Evolutionary conservation across 2,329 filamentous ascomycete genomes (phyloP), one percentile per base, ranked within the genome.

Genomic region (Penicillium sclerotigenum): DNA sequence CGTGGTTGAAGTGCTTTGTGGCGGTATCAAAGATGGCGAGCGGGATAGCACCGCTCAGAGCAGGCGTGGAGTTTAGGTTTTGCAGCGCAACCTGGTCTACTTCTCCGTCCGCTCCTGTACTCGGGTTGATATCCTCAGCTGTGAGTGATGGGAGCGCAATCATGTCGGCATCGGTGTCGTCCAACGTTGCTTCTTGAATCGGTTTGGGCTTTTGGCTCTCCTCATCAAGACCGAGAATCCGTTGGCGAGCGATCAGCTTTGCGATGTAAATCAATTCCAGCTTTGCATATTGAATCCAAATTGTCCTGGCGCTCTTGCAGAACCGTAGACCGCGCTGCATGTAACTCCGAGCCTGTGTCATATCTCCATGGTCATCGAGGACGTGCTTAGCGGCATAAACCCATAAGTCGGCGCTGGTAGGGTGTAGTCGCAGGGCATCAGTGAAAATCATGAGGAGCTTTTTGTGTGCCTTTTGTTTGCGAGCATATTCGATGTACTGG

Each of bases 211-310:
- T 60, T 69, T 76, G 63, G 71, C 71, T 50, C 41, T 57, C 52
- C 46, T 73, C 66, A 61, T 87, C 84, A 55, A 89, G 71, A 4
- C 86, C 87, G 54, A 90, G 70, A 52, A 89, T 83, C 64, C 81
- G 81, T 73, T 87, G 86, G 71, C 91, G 84, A 58, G 84, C 85
- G 56, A 89, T 86, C 68, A 97, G 85, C 76, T 89, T 91, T 49
- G 83, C 85, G 54, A 97, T 80, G 80, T 96, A 97, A 60, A 94
- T 87, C 85, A 96, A 91, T 79, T 99, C 94, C 68, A 93, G 82
- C 69, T 89, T 87, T 9, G 89, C 88, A 71, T 97, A 97, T 75
- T 96, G 90, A 33, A 96, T 71, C 91, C 93, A 99, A 49, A 99
- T 73, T 18, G 80, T 79, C 60, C 81, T 84, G 45, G 88, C 87